A percentile compares a stretch with the other conserved stretches of the same genome.
phyloP scores from a whole-genome alignment of 176 grass and related monocot species.

The Rhynchospora pubera region DNA sequence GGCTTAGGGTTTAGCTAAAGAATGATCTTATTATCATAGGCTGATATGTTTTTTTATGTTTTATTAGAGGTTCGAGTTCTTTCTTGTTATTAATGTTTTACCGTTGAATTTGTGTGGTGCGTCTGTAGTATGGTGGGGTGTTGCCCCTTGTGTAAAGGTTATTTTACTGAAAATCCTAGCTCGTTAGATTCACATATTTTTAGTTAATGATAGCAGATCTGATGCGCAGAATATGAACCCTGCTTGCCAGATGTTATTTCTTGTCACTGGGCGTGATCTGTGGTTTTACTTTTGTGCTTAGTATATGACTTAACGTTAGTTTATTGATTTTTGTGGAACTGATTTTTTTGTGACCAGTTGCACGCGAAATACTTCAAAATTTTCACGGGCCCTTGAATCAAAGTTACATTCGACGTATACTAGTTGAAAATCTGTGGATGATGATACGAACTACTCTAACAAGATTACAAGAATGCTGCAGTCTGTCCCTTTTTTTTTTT shows the following conservation, averaged over 20 bases:
- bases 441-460: no score
- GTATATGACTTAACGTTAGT: no score
- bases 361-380: no score
- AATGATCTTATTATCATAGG: conserved; percentile 19
- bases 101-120: conserved; percentile 14
- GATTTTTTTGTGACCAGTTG: no score
- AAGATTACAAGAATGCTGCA: no score
- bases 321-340: no score
- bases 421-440: no score
- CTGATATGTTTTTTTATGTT: neutral
- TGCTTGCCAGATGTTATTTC: neutral
- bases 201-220: neutral
- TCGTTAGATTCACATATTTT: conserved; percentile 10
- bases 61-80: neutral
- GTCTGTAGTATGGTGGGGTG: neutral
- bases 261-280: neutral
- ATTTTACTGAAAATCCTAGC: conserved; percentile 4
- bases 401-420: no score
- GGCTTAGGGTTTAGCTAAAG: conserved; percentile 24
- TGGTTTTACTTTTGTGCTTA: no score
- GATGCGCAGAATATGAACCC: neutral
- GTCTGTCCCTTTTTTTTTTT: no score
- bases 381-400: no score
- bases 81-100: neutral
- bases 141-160: conserved; percentile 16